A percentile compares a stretch with the other conserved stretches of the same genome.
These are phyloP conservation scores for Lignosus rhinocerotis DNA, from an alignment of 1,284 basidiomycete genomes.

Conservation along the genomic window DNA sequence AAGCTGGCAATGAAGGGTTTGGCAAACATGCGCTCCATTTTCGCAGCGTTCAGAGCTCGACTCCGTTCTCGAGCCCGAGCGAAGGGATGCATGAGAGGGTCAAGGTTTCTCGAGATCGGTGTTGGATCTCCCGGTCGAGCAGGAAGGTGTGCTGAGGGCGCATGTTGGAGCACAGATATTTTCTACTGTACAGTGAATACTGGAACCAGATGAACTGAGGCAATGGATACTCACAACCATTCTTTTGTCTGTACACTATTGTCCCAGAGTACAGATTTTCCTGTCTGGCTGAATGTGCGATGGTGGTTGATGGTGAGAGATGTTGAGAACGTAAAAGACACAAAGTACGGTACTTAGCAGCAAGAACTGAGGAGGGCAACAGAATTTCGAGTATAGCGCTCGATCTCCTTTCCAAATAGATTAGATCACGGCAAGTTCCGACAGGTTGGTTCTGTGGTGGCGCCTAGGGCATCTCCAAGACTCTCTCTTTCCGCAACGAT, in stretches of 20 bases:
- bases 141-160: constrained; percentile 74
- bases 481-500: neutral
- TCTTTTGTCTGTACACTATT: neutral
- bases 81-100: constrained; percentile 94
- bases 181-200: constrained; percentile 51
- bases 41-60: constrained; percentile 92
- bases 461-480: neutral
- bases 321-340: no score
- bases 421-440: neutral
- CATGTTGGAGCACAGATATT: constrained; percentile 88
- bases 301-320: no score
- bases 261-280: neutral
- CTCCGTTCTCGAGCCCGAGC: constrained; percentile 91
- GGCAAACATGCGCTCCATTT: constrained; percentile 96
- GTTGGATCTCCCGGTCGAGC: constrained; percentile 77
- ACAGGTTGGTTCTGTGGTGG: no score
- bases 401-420: neutral
- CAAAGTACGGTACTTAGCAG: no score
- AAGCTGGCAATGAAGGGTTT: constrained; percentile 93
- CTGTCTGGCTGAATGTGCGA: neutral
- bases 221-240: neutral
- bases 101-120: constrained; percentile 89
- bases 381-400: no score
- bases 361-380: no score
- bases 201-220: neutral